Conservation (phyloP, 139 green algal species). For the Volvox reticuliferus region DNA sequence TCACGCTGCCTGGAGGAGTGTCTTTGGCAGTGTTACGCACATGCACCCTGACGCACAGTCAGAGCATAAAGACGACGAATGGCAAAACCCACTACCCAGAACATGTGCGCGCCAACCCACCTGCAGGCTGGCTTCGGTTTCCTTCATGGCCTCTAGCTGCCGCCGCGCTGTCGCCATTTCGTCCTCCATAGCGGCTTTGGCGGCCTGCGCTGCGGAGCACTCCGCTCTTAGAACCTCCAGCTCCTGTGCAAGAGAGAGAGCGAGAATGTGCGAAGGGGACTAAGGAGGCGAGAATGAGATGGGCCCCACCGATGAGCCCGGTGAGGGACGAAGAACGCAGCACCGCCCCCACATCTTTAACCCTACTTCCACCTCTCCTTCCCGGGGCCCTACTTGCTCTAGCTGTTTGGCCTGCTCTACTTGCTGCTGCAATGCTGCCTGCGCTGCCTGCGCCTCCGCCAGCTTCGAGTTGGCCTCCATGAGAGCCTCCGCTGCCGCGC, state of each 20-base stretch:
- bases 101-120: background rate
- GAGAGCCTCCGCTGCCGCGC: conserved; percentile 61
- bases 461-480: conserved; percentile 61
- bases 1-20: too few relatives aligned
- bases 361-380: background rate
- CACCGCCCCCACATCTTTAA: too few relatives aligned
- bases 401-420: conserved; percentile 56
- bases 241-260: conserved; percentile 40
- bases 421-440: conserved; percentile 56
- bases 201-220: background rate
- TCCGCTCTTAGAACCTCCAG: conserved; percentile 15
- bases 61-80: too few relatives aligned
- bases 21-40: too few relatives aligned
- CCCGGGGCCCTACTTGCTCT: conserved; percentile 17
- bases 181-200: conserved; percentile 47
- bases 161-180: conserved; percentile 23
- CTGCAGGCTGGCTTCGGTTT: conserved; percentile 49
- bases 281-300: too few relatives aligned
- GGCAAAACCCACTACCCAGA: too few relatives aligned
- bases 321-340: too few relatives aligned
- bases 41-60: too few relatives aligned
- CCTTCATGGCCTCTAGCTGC: conserved; percentile 49
- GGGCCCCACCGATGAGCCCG: too few relatives aligned
- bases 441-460: conserved; percentile 58
- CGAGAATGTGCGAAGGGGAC: too few relatives aligned